Evolutionary conservation across 257 asterid genomes (phyloP), one percentile per base, ranked within the genome.

Genomic region (Solanum tacnaense): DNA sequence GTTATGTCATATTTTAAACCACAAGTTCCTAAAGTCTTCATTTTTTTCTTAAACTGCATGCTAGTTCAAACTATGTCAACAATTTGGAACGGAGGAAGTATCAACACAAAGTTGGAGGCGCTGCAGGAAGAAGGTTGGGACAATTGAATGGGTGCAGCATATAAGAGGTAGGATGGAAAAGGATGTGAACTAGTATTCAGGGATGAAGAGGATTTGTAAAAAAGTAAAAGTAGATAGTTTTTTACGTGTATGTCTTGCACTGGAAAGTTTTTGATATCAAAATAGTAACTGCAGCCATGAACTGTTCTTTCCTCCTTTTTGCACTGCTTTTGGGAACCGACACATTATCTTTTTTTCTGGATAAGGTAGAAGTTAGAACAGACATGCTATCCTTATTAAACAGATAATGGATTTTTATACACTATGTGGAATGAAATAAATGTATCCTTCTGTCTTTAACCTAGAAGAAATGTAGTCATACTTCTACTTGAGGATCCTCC

Each of bases 401-500:
- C 85, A 81, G 41, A 34, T 46, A 0, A 81, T 46, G 67, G 27
- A 46, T 81, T 81, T 44, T 25, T 44, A 46, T 81, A 75, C 85
- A 81, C 68, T 27, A 5, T 1, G 29, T 23, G 9, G 68, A 38
- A 29, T 27, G 85, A 81, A 27, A 44, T 46, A 81, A 5, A 29
- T 79, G 85, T 46, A 46, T 29, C 56, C 15, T 46, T 81, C 41
- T 27, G 20, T 81, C 41, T 49, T 49, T 29, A 81, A 81, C 41
- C 29, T 46, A 39, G 44, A 58, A 86, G 29, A 36, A 73, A 84
- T 38, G 46, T 34, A 67, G 73, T 6, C 67, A 89, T 94, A 96
- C 99, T 98, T 95, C 96, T 72, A 90, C 89, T 74, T 89, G 97
- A 83, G 92, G 46, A 87, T 97, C 98, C 88, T 91, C 92, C 49